A percentile compares a stretch with the other conserved stretches of the same genome.
phyloP scores from a whole-genome alignment of 1,139 yeast genomes.

The Blastobotrys petasosporus region DNA sequence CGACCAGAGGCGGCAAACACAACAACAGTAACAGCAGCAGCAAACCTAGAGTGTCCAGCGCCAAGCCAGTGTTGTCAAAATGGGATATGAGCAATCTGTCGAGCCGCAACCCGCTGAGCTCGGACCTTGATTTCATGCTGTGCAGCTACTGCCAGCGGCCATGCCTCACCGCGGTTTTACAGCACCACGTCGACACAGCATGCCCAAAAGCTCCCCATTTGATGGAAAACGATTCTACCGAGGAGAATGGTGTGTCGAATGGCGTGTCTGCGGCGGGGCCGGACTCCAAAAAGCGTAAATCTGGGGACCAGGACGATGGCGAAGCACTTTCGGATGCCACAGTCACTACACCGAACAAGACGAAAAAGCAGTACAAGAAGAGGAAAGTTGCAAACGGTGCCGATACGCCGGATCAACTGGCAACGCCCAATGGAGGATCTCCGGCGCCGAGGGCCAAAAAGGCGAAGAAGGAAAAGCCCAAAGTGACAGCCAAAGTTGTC shows the following conservation, averaged over 20 bases:
- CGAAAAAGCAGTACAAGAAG: slow-evolving; percentile 9
- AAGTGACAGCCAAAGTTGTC: slow-evolving; percentile 54
- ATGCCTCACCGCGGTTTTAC: slow-evolving; percentile 22
- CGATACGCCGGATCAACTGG: not conserved
- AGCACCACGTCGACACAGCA: slow-evolving; percentile 21
- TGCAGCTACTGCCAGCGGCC: slow-evolving; percentile 34
- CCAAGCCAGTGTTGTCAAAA: slow-evolving; percentile 19
- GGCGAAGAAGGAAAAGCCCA: slow-evolving; percentile 41
- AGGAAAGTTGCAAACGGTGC: not conserved
- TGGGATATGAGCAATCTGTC: slow-evolving; percentile 28
- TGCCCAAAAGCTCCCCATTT: slow-evolving; percentile 6
- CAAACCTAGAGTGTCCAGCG: slow-evolving; percentile 1
- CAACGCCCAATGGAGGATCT: slow-evolving; percentile 2
- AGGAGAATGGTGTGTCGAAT: not conserved
- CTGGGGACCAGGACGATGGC: slow-evolving; percentile 1
- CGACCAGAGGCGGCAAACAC: not conserved
- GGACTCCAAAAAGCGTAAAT: slow-evolving; percentile 11
- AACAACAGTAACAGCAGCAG: not conserved
- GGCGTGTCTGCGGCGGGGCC: too few species aligned
- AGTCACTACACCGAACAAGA: slow-evolving; percentile 9
- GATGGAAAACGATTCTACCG: not conserved
- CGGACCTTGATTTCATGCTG: slow-evolving; percentile 27
- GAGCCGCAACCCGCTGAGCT: slow-evolving; percentile 26
- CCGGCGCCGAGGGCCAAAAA: slow-evolving; percentile 2
- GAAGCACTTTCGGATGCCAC: not conserved